Evolutionary conservation across 139 green algal genomes (phyloP).

Genomic region (Micractinium sp.): DNA sequence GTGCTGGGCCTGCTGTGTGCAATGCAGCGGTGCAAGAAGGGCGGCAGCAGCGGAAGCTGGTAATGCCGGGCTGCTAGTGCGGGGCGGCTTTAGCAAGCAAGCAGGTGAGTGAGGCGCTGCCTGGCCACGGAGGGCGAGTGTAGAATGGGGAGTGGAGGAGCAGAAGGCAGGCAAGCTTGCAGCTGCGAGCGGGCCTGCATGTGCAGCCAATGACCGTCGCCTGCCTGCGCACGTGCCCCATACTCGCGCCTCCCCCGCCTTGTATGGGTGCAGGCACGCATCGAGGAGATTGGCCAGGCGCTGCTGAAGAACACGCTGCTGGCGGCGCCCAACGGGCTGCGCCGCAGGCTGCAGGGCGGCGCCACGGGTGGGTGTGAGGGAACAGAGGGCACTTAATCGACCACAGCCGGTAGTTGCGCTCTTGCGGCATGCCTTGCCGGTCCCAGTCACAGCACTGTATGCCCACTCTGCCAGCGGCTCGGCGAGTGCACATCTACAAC

Average conservation of each 20-base stretch:
- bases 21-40: background rate
- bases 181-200: too few species aligned
- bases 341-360: background rate
- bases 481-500: too few species aligned
- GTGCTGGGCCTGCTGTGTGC: background rate
- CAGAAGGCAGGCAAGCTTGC: too few species aligned
- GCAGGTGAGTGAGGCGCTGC: background rate
- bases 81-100: background rate
- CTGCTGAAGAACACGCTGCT: constrained; percentile 57
- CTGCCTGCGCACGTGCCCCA: too few species aligned
- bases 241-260: background rate
- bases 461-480: too few species aligned
- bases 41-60: background rate
- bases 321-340: background rate
- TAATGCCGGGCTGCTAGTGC: background rate
- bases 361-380: constrained; percentile 4
- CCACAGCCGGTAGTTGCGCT: too few species aligned
- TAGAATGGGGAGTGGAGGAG: too few species aligned
- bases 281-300: constrained; percentile 72
- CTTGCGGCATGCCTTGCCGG: too few species aligned
- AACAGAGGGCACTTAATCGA: too few species aligned
- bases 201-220: too few species aligned
- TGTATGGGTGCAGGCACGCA: constrained; percentile 14
- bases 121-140: background rate
- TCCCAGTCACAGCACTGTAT: too few species aligned